phyloP scores from a whole-genome alignment of 2,329 filamentous ascomycete species.

The Apiospora pterosperma region DNA sequence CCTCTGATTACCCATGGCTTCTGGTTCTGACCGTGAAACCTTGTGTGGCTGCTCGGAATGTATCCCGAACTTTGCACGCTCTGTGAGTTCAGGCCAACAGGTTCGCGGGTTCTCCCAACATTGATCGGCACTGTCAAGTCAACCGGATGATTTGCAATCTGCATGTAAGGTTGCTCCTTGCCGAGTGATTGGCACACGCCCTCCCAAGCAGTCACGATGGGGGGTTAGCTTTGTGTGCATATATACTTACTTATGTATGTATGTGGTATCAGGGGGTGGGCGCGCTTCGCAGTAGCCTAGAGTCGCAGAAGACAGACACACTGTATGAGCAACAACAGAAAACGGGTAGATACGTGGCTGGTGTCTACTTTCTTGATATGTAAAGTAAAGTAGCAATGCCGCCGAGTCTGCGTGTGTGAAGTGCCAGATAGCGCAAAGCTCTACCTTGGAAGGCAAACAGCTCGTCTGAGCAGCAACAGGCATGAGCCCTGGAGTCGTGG shows the following conservation, averaged over 20 bases:
- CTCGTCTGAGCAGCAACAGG: background rate
- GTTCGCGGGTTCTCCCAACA: background rate
- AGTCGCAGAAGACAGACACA: background rate
- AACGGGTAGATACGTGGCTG: background rate
- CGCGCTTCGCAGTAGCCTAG: background rate
- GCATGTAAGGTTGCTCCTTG: background rate
- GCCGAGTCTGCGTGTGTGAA: background rate
- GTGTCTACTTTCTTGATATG: background rate
- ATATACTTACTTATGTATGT: background rate
- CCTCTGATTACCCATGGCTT: background rate
- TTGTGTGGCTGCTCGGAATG: background rate
- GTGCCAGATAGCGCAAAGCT: background rate
- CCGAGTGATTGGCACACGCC: background rate
- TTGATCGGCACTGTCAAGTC: background rate
- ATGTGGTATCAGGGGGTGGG: background rate
- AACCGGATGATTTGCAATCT: background rate
- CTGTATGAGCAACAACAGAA: background rate
- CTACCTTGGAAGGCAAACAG: background rate
- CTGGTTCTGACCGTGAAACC: background rate
- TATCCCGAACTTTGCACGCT: background rate
- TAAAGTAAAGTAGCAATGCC: background rate
- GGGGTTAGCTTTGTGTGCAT: background rate
- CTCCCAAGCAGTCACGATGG: background rate
- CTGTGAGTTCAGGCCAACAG: background rate
- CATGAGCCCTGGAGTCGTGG: background rate